Evolutionary conservation across 306 rosid species (phyloP).

Genomic region (Lotus japonicus): DNA sequence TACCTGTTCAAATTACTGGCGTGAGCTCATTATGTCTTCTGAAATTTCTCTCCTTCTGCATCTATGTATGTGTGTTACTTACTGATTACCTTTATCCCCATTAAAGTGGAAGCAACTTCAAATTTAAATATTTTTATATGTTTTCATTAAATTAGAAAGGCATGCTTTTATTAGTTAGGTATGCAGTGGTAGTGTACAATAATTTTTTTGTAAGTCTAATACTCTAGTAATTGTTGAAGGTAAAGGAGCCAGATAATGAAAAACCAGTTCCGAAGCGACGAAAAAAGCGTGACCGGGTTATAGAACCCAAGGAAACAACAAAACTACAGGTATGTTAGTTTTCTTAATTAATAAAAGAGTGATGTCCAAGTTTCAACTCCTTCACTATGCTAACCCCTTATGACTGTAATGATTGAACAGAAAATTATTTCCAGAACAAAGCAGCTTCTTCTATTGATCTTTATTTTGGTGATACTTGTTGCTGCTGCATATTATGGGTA

Average conservation of each 20-base stretch:
- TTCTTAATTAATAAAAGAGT: not conserved
- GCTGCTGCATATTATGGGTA: constrained; percentile 46
- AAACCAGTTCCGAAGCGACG: constrained; percentile 52
- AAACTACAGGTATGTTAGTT: constrained; percentile 57
- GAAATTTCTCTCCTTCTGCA: too few species aligned
- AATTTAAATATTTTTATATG: not conserved
- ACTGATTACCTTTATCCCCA: too few species aligned
- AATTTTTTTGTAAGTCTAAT: not conserved
- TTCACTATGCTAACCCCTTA: constrained; percentile 14
- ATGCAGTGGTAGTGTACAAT: not conserved
- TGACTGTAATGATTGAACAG: constrained; percentile 39
- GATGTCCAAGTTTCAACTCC: not conserved
- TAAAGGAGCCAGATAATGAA: constrained; percentile 47
- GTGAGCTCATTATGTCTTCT: too few species aligned
- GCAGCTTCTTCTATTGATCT: constrained; percentile 40
- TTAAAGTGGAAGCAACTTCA: too few species aligned
- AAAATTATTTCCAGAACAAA: constrained; percentile 40
- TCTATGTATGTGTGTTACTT: too few species aligned
- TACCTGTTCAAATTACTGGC: too few species aligned
- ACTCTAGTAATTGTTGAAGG: constrained; percentile 34
- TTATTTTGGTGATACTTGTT: constrained; percentile 37
- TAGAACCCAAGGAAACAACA: constrained; percentile 45
- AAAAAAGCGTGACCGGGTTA: constrained; percentile 46
- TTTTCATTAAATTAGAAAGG: not conserved
- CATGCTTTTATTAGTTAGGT: not conserved